Evolutionary conservation across 306 rosid genomes (phyloP).

Genomic region (Abrus pulchellus): DNA sequence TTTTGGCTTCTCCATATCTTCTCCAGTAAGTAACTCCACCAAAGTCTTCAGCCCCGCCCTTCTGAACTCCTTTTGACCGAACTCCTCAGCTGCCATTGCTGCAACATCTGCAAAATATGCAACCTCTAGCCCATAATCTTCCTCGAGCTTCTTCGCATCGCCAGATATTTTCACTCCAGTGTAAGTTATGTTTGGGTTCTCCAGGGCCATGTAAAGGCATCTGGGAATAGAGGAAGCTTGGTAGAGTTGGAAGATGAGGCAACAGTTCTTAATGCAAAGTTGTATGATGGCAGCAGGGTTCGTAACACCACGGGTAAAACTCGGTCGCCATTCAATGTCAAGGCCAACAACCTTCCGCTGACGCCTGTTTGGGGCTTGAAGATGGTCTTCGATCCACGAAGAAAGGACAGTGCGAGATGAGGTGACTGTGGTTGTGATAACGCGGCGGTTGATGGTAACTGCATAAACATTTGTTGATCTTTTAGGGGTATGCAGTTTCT

Average conservation of each 20-base stretch:
- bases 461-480: not conserved
- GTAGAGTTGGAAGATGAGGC: conserved; percentile 39
- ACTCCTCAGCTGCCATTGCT: not conserved
- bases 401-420: not conserved
- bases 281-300: not conserved
- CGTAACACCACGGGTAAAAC: not conserved
- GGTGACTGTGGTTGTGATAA: not conserved
- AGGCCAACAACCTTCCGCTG: not conserved
- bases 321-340: not conserved
- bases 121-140: conserved; percentile 2
- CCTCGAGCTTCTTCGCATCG: conserved; percentile 16
- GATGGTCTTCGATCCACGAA: not conserved
- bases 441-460: not conserved
- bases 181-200: not conserved
- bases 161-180: conserved; percentile 13
- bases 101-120: not conserved
- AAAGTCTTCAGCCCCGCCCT: not conserved
- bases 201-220: conserved; percentile 13
- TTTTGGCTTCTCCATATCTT: not conserved
- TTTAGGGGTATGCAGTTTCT: not conserved
- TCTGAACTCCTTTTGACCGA: not conserved
- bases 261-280: conserved; percentile 13
- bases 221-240: conserved; percentile 19
- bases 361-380: not conserved
- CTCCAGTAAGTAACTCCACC: not conserved